A percentile compares a stretch with the other conserved stretches of the same genome.
phyloP scores from a whole-genome alignment of 768 basidiomycete genomes.

The Psilocybe subaeruginosa region DNA sequence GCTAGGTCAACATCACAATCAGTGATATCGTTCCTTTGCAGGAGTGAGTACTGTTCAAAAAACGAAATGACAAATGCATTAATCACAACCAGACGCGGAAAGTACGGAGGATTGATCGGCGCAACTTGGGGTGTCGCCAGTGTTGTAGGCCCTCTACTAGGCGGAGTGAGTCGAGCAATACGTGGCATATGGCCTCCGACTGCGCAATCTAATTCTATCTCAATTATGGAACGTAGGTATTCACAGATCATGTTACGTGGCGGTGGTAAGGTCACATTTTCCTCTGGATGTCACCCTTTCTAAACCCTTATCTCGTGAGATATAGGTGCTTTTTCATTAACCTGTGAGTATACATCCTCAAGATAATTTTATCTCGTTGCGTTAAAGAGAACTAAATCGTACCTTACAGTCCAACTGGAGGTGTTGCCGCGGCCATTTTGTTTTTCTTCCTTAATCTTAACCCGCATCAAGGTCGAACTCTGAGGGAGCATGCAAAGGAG shows the following conservation, averaged over 20 bases:
- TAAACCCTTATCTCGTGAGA: too few relatives aligned
- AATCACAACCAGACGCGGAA: slow-evolving; percentile 58
- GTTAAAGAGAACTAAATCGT: slow-evolving; percentile 1
- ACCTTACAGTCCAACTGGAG: slow-evolving; percentile 66
- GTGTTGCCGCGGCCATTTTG: slow-evolving; percentile 59
- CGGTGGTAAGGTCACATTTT: slow-evolving; percentile 54
- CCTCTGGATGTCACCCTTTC: too few relatives aligned
- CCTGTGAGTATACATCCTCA: slow-evolving; percentile 42
- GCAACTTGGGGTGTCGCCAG: slow-evolving; percentile 80
- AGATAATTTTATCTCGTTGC: too few relatives aligned
- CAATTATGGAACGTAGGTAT: slow-evolving; percentile 40
- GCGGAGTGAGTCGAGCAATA: slow-evolving; percentile 58
- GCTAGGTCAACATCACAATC: slow-evolving; percentile 69
- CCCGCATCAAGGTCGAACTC: slow-evolving; percentile 61
- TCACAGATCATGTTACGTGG: slow-evolving; percentile 82
- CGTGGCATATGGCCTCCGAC: too few relatives aligned
- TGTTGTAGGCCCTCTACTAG: slow-evolving; percentile 78
- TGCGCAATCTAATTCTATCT: background rate
- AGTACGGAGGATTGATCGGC: slow-evolving; percentile 73
- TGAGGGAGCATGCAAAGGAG: slow-evolving; percentile 57
- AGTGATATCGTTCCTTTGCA: slow-evolving; percentile 82
- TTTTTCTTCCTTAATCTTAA: slow-evolving; percentile 81
- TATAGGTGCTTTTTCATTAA: slow-evolving; percentile 78
- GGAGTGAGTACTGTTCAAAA: slow-evolving; percentile 50
- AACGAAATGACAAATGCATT: too few relatives aligned